Conservation (phyloP, 2,329 filamentous ascomycete genomes). For the Lachnellula willkommii region DNA sequence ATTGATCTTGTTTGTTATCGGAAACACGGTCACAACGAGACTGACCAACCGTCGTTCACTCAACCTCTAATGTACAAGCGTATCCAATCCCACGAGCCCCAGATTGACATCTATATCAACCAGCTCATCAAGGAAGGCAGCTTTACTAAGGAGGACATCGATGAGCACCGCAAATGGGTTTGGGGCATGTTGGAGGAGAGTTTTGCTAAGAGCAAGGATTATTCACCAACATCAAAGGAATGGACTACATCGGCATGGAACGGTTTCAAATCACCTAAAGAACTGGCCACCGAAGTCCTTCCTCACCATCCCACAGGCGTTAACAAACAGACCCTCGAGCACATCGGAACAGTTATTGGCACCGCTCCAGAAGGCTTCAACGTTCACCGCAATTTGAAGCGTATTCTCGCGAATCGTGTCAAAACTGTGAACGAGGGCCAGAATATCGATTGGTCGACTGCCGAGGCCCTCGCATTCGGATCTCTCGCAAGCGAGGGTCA, state of each 20-base stretch:
- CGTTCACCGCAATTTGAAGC: conserved; percentile 92
- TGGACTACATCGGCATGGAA: conserved; percentile 99
- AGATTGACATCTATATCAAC: conserved; percentile 86
- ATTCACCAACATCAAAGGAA: conserved; percentile 92
- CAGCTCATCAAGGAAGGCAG: conserved; percentile 88
- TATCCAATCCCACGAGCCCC: conserved; percentile 76
- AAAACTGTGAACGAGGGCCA: conserved; percentile 90
- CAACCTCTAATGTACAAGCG: conserved; percentile 99
- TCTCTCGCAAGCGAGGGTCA: conserved; percentile 87
- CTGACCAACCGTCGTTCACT: conserved; percentile 98
- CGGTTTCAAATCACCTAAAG: conserved; percentile 98
- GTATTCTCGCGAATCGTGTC: conserved; percentile 81
- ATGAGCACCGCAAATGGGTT: conserved; percentile 99
- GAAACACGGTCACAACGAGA: conserved; percentile 99
- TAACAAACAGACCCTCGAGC: conserved; percentile 64
- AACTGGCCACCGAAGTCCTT: conserved; percentile 88
- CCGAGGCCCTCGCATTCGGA: conserved; percentile 92
- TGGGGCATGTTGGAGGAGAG: conserved; percentile 99
- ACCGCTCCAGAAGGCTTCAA: conserved; percentile 77
- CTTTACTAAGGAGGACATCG: conserved; percentile 95
- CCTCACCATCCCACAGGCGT: conserved; percentile 87
- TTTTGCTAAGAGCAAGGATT: conserved; percentile 95
- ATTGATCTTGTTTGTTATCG: conserved; percentile 98
- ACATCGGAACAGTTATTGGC: conserved; percentile 78
- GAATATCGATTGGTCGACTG: conserved; percentile 96